Evolutionary conservation across 2,329 filamentous ascomycete genomes (phyloP).

Genomic region (Anisogramma anomala): DNA sequence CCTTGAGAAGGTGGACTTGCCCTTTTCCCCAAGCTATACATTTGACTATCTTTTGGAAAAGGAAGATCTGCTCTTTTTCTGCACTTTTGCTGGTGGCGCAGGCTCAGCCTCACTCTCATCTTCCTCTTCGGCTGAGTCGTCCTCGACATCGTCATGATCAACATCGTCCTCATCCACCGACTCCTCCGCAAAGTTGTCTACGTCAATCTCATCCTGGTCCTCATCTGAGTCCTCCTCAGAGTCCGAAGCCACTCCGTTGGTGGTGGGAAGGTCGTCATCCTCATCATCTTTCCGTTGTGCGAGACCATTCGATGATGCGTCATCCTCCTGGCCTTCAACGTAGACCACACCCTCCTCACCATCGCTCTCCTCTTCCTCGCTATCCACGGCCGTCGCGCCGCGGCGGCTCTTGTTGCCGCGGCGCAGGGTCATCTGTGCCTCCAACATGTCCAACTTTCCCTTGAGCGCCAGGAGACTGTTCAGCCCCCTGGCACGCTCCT

Average conservation of each 20-base stretch:
- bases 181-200: constrained; percentile 16
- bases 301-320: constrained; percentile 28
- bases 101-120: constrained; percentile 23
- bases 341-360: constrained; percentile 71
- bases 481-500: constrained; percentile 72
- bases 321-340: constrained; percentile 68
- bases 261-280: constrained; percentile 45
- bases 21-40: too few relatives aligned
- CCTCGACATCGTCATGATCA: constrained; percentile 25
- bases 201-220: constrained; percentile 26
- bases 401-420: constrained; percentile 39
- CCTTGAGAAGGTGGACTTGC: constrained; percentile 20
- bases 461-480: constrained; percentile 77
- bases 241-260: constrained; percentile 44
- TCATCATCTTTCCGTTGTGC: constrained; percentile 38
- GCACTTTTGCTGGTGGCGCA: constrained; percentile 25
- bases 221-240: constrained; percentile 49
- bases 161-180: constrained; percentile 24
- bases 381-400: constrained; percentile 37
- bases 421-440: constrained; percentile 75
- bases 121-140: constrained; percentile 21
- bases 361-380: constrained; percentile 41
- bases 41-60: constrained; percentile 21
- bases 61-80: constrained; percentile 21
- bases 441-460: constrained; percentile 89